Conservation (phyloP, 169 alveolate species). For the Neospora caninum region DNA sequence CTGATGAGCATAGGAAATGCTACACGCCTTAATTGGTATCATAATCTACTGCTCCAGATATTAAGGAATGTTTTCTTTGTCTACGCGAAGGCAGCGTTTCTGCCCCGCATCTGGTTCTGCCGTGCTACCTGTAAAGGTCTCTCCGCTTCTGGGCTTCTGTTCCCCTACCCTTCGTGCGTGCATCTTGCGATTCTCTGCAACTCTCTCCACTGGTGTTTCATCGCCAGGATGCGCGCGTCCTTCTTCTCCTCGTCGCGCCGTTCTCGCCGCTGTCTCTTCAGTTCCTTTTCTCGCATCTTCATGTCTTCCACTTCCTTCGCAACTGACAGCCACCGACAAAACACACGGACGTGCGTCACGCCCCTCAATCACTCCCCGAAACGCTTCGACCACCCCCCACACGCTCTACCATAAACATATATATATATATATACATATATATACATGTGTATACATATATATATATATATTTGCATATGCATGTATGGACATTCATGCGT, state of each 20-base stretch:
- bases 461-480: neutral
- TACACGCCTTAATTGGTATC: too few species aligned
- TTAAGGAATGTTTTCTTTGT: too few species aligned
- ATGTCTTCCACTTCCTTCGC: slow-evolving; percentile 19
- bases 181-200: slow-evolving; percentile 43
- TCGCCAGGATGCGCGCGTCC: slow-evolving; percentile 40
- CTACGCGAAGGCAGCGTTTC: too few species aligned
- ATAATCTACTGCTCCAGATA: too few species aligned
- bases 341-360: too few species aligned
- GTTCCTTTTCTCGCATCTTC: slow-evolving; percentile 26
- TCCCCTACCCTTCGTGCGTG: slow-evolving; percentile 44
- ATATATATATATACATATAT: neutral
- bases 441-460: neutral
- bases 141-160: too few species aligned
- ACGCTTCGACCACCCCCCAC: too few species aligned
- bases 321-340: too few species aligned
- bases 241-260: slow-evolving; percentile 44
- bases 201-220: slow-evolving; percentile 38
- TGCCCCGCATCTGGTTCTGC: too few species aligned
- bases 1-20: too few species aligned
- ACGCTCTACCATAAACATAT: neutral
- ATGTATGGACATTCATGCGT: neutral
- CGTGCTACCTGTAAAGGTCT: too few species aligned
- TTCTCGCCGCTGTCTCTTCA: slow-evolving; percentile 30
- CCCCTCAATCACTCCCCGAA: too few species aligned